A percentile compares a stretch with the other conserved stretches of the same genome.
Evolutionary conservation across 768 basidiomycete species (phyloP).

Genomic region (Lentinus brumalis): DNA sequence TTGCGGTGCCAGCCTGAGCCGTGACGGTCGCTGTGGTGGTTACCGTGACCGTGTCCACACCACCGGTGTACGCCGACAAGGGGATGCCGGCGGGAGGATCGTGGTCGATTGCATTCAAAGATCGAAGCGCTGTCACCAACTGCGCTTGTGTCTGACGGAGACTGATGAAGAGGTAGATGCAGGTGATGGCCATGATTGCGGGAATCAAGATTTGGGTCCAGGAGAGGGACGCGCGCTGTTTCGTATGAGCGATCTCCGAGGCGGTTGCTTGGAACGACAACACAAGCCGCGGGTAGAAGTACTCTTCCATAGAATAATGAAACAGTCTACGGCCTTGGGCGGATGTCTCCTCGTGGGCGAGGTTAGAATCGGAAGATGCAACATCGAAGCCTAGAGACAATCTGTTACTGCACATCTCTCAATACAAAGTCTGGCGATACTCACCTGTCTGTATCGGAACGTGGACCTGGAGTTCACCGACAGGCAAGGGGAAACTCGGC

Average conservation of each 20-base stretch:
- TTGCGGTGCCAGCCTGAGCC: not conserved
- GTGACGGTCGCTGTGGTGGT: conserved; percentile 32
- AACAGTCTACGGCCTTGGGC: conserved; percentile 49
- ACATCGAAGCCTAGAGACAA: conserved; percentile 43
- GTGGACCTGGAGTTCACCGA: conserved; percentile 65
- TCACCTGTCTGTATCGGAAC: conserved; percentile 57
- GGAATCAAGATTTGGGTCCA: conserved; percentile 1
- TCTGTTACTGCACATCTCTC: not conserved
- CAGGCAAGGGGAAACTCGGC: conserved; percentile 72
- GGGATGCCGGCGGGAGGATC: not conserved
- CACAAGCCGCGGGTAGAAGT: conserved; percentile 56
- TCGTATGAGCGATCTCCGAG: not conserved
- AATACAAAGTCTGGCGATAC: conserved; percentile 21
- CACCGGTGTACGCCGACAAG: conserved; percentile 14
- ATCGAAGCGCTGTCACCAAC: conserved; percentile 15
- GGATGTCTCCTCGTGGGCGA: conserved; percentile 49
- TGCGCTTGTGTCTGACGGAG: conserved; percentile 13
- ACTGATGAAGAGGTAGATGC: conserved; percentile 4
- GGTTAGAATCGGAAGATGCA: conserved; percentile 52
- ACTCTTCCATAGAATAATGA: conserved; percentile 57
- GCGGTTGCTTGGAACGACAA: conserved; percentile 30
- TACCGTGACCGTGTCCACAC: conserved; percentile 38
- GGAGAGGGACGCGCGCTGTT: not conserved
- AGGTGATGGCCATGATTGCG: not conserved
- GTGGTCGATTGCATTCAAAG: not conserved